Evolutionary conservation across 2,329 filamentous ascomycete genomes (phyloP).

Genomic region (Paecilomyces dactylethromorphus): DNA sequence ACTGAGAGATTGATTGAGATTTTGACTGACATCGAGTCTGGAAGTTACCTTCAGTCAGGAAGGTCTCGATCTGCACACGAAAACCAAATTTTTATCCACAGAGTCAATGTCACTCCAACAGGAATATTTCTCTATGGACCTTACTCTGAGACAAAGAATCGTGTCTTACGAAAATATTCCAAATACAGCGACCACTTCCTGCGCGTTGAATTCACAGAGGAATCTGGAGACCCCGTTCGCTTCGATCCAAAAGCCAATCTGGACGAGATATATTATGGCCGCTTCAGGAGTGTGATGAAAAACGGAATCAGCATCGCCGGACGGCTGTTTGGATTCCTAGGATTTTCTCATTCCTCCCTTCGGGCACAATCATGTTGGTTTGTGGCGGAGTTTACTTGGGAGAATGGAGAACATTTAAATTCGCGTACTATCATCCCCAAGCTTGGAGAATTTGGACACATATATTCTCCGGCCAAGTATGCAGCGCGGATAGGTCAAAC

Average conservation of each 20-base stretch:
- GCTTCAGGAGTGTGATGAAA: conserved; percentile 56
- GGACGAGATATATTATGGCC: conserved; percentile 21
- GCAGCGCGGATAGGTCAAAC: conserved; percentile 57
- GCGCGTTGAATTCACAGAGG: conserved; percentile 19
- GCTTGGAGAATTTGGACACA: conserved; percentile 46
- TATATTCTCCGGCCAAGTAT: conserved; percentile 51
- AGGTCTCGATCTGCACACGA: conserved; percentile 4
- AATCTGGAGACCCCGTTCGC: conserved; percentile 16
- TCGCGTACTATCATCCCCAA: conserved; percentile 36
- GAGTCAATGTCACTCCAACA: conserved; percentile 54
- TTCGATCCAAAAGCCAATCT: conserved; percentile 12
- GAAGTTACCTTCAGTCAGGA: conserved; percentile 5
- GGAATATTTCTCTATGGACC: conserved; percentile 53
- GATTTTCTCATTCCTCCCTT: conserved; percentile 74
- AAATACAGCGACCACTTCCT: conserved; percentile 18
- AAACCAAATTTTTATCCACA: conserved; percentile 47
- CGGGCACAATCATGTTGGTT: conserved; percentile 65
- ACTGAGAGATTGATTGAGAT: conserved; percentile 34
- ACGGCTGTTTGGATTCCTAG: conserved; percentile 59
- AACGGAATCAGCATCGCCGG: conserved; percentile 59
- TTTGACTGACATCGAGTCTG: conserved; percentile 37
- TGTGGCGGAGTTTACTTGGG: conserved; percentile 37
- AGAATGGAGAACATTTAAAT: conserved; percentile 20
- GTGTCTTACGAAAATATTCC: conserved; percentile 18
- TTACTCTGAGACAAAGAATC: conserved; percentile 35